Conservation (phyloP, 2,329 filamentous ascomycete species). For the Trichophyton equinum region DNA sequence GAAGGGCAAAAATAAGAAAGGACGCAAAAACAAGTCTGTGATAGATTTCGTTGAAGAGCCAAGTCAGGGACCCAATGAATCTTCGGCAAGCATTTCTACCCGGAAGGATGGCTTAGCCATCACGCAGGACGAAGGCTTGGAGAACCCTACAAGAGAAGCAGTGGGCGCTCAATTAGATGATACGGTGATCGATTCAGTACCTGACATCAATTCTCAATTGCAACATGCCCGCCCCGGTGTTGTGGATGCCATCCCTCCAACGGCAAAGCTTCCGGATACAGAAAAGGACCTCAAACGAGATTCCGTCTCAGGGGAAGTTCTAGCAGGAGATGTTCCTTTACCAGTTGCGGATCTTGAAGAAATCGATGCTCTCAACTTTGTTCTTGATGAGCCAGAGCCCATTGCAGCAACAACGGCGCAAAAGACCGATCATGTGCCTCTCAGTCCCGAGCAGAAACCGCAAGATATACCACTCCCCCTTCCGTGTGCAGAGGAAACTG, state of each 20-base stretch:
- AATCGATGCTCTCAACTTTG: neutral
- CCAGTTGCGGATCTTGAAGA: neutral
- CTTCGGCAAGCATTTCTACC: neutral
- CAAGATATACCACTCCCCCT: neutral
- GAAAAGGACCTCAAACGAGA: neutral
- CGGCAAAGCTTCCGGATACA: neutral
- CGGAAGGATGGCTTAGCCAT: conserved; percentile 20
- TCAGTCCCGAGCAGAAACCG: neutral
- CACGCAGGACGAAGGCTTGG: conserved; percentile 1
- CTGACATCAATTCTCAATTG: neutral
- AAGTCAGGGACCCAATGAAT: conserved; percentile 1
- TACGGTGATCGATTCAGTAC: neutral
- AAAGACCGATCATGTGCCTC: neutral
- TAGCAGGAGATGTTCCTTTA: neutral
- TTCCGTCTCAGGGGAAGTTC: neutral
- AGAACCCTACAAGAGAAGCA: neutral
- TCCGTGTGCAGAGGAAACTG: neutral
- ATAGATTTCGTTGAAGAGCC: neutral
- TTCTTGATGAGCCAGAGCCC: neutral
- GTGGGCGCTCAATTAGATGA: neutral
- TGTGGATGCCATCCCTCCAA: neutral
- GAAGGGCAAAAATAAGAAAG: conserved; percentile 5
- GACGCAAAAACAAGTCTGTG: neutral
- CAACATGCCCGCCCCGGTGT: neutral
- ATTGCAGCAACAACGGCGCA: too few species aligned